Percentiles rank a stretch among this genome's conserved stretches.
Evolutionary conservation across 2,329 filamentous ascomycete species (phyloP).

Genomic region (Pezicula carpinea): DNA sequence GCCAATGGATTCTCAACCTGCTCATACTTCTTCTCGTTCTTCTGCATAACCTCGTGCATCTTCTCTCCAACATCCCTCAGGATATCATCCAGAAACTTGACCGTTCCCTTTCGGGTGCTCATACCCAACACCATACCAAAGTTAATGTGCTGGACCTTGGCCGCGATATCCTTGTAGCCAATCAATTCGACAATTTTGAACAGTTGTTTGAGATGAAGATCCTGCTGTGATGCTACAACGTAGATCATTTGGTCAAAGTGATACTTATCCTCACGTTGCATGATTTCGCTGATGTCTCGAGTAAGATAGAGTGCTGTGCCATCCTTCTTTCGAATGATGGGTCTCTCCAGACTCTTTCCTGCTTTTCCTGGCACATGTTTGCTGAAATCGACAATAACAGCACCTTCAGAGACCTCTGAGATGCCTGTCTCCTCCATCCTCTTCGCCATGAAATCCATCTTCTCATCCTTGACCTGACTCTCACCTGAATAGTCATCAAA

Average conservation of each 20-base stretch:
- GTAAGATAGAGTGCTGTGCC: slow-evolving; percentile 76
- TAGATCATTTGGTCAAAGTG: slow-evolving; percentile 78
- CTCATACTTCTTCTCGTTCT: slow-evolving; percentile 84
- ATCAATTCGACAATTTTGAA: slow-evolving; percentile 74
- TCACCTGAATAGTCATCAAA: slow-evolving; percentile 73
- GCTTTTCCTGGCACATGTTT: slow-evolving; percentile 62
- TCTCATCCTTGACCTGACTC: slow-evolving; percentile 63
- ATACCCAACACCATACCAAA: slow-evolving; percentile 69
- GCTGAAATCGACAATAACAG: slow-evolving; percentile 67
- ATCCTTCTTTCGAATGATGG: slow-evolving; percentile 68
- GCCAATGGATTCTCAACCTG: slow-evolving; percentile 80
- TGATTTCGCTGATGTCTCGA: slow-evolving; percentile 70
- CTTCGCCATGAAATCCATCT: slow-evolving; percentile 60
- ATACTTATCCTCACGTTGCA: slow-evolving; percentile 59
- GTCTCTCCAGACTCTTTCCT: slow-evolving; percentile 65
- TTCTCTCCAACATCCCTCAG: slow-evolving; percentile 78
- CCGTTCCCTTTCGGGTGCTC: slow-evolving; percentile 68
- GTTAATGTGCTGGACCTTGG: slow-evolving; percentile 69
- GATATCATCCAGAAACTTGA: slow-evolving; percentile 70
- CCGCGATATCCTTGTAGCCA: slow-evolving; percentile 61
- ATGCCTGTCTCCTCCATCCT: slow-evolving; percentile 60
- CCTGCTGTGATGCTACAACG: slow-evolving; percentile 68
- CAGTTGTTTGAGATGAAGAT: slow-evolving; percentile 67
- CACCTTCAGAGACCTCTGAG: slow-evolving; percentile 66
- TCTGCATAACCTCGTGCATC: slow-evolving; percentile 97